These are phyloP conservation scores for Jacaranda mimosifolia DNA, from an alignment of 257 asterid genomes.

Conservation along the genomic window DNA sequence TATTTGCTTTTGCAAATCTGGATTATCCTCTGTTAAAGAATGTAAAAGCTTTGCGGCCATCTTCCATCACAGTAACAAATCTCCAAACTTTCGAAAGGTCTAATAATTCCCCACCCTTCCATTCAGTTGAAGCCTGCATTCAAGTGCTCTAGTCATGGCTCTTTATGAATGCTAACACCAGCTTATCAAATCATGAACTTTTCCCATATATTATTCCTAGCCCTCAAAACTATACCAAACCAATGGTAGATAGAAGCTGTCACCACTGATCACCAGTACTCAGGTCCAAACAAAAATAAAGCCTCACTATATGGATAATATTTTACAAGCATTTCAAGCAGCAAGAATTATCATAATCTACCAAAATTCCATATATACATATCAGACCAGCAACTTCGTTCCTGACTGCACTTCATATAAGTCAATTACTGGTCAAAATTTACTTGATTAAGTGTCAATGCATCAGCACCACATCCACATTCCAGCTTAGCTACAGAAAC, in stretches of 20 bases:
- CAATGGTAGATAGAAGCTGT: background rate
- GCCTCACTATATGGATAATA: background rate
- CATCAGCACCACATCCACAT: slow-evolving; percentile 30
- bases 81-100: slow-evolving; percentile 22
- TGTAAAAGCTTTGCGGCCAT: slow-evolving; percentile 92
- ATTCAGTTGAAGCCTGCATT: background rate
- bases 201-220: slow-evolving; percentile 14
- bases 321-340: slow-evolving; percentile 29
- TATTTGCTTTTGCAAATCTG: slow-evolving; percentile 86
- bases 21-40: slow-evolving; percentile 81
- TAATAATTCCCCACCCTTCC: background rate
- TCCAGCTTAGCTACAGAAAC: slow-evolving; percentile 30
- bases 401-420: background rate
- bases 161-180: too few species aligned
- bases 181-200: background rate
- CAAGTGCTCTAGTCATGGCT: background rate
- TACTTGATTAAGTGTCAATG: background rate
- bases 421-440: slow-evolving; percentile 33
- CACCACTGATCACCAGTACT: too few species aligned
- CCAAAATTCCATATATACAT: slow-evolving; percentile 1
- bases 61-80: slow-evolving; percentile 25
- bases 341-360: slow-evolving; percentile 30
- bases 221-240: background rate
- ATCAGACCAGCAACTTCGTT: slow-evolving; percentile 17
- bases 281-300: background rate